These are phyloP conservation scores for Haplographium delicatum DNA, from an alignment of 495 filamentous ascomycete species.

Conservation along the genomic window DNA sequence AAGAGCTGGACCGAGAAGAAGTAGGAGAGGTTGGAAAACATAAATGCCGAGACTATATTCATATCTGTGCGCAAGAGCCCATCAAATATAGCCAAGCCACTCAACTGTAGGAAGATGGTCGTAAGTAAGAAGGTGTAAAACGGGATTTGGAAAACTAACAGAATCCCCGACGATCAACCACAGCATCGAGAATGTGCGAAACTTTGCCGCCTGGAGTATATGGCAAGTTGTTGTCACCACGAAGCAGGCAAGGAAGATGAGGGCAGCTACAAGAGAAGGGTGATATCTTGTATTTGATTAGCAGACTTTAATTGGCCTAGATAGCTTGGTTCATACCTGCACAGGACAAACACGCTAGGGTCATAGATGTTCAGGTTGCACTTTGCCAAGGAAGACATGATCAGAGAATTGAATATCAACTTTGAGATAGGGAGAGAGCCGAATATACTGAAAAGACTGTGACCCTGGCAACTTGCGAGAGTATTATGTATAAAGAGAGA, in stretches of 20 bases:
- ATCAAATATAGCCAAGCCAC: conserved; percentile 39
- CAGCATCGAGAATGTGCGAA: conserved; percentile 51
- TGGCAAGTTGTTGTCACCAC: conserved; percentile 41
- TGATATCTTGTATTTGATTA: conserved; percentile 29
- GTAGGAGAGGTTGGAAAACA: conserved; percentile 39
- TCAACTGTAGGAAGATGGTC: conserved; percentile 26
- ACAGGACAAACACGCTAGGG: conserved; percentile 36
- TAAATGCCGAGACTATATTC: conserved; percentile 35
- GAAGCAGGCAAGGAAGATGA: conserved; percentile 47
- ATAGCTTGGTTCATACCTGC: conserved; percentile 35
- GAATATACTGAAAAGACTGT: too few species aligned
- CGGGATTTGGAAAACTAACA: conserved; percentile 38
- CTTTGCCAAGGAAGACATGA: background rate
- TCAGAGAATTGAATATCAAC: too few species aligned
- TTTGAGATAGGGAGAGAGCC: too few species aligned
- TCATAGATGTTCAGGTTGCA: too few species aligned
- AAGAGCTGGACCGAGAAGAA: conserved; percentile 46
- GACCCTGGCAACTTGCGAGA: too few species aligned
- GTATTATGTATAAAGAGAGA: too few species aligned
- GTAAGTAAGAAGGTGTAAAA: background rate
- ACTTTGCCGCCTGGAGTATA: conserved; percentile 38
- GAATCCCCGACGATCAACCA: conserved; percentile 52
- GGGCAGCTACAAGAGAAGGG: conserved; percentile 43
- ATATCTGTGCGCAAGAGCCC: conserved; percentile 33
- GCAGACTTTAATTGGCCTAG: background rate